phyloP scores from a whole-genome alignment of 495 filamentous ascomycete genomes.

The Talaromyces thailandensis region DNA sequence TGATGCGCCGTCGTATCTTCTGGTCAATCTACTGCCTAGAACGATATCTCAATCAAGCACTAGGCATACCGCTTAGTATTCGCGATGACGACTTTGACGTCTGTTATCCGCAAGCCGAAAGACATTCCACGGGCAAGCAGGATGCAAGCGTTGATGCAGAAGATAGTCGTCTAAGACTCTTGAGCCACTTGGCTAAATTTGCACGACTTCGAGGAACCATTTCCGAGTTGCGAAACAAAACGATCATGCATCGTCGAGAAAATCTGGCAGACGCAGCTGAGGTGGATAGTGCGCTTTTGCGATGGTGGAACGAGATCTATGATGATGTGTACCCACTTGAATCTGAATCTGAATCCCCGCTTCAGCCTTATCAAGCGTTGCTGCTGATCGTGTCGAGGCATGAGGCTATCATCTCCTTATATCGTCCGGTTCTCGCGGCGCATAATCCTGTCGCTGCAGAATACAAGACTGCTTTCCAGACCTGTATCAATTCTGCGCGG shows the following conservation, averaged over 20 bases:
- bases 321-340: constrained; percentile 29
- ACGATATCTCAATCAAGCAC: constrained; percentile 37
- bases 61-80: constrained; percentile 41
- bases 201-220: constrained; percentile 32
- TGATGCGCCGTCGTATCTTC: constrained; percentile 36
- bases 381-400: constrained; percentile 28
- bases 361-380: constrained; percentile 26
- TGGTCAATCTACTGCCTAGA: constrained; percentile 45
- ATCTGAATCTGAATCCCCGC: constrained; percentile 8
- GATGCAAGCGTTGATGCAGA: constrained; percentile 4
- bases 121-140: constrained; percentile 10
- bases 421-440: constrained; percentile 31
- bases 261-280: constrained; percentile 23
- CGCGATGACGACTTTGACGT: constrained; percentile 45
- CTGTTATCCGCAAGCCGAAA: constrained; percentile 35
- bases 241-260: constrained; percentile 28
- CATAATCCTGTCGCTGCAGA: constrained; percentile 22
- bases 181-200: constrained; percentile 32
- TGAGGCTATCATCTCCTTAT: constrained; percentile 37
- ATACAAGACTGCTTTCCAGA: constrained; percentile 34
- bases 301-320: constrained; percentile 41
- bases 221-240: constrained; percentile 38
- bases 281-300: constrained; percentile 27
- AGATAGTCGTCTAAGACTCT: constrained; percentile 18
- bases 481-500: constrained; percentile 34